Conservation (phyloP, 805 yeast genomes). For the Candida silvatica region DNA sequence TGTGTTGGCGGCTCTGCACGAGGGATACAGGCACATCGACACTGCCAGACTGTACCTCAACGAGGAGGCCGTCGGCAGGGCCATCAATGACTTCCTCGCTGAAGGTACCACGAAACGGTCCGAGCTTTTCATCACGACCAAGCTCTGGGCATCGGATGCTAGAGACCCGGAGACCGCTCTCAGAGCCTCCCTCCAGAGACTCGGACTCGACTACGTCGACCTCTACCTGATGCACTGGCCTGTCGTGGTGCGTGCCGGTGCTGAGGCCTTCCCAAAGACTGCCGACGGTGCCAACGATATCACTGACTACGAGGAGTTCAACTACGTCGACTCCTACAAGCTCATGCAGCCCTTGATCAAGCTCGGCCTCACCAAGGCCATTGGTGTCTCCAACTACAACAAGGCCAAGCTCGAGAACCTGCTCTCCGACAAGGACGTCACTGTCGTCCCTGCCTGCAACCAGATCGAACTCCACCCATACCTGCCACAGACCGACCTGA, state of each 20-base stretch:
- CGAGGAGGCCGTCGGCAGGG: constrained; percentile 33
- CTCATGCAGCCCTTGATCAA: constrained; percentile 47
- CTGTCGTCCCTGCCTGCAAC: constrained; percentile 32
- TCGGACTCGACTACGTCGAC: constrained; percentile 34
- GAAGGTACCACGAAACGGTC: constrained; percentile 8
- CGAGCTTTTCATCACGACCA: constrained; percentile 12
- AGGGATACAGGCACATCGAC: constrained; percentile 33
- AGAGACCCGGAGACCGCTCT: constrained; percentile 27
- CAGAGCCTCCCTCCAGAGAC: constrained; percentile 25
- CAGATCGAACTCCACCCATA: constrained; percentile 39
- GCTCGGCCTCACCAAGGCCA: constrained; percentile 29
- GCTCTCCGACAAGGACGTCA: constrained; percentile 24
- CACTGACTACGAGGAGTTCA: constrained; percentile 23
- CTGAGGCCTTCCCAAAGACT: constrained; percentile 26
- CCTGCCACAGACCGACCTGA: constrained; percentile 27
- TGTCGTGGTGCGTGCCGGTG: too few relatives aligned
- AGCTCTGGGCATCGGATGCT: constrained; percentile 17
- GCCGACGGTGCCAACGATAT: constrained; percentile 14
- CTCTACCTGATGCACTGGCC: constrained; percentile 42
- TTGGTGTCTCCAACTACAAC: constrained; percentile 34
- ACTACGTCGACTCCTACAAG: constrained; percentile 59
- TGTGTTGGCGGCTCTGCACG: constrained; percentile 19
- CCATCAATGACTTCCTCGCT: constrained; percentile 24
- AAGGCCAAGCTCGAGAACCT: constrained; percentile 24
- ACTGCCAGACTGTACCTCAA: constrained; percentile 32